Evolutionary conservation across 2,329 filamentous ascomycete species (phyloP).

Genomic region (Claviceps cyperi): DNA sequence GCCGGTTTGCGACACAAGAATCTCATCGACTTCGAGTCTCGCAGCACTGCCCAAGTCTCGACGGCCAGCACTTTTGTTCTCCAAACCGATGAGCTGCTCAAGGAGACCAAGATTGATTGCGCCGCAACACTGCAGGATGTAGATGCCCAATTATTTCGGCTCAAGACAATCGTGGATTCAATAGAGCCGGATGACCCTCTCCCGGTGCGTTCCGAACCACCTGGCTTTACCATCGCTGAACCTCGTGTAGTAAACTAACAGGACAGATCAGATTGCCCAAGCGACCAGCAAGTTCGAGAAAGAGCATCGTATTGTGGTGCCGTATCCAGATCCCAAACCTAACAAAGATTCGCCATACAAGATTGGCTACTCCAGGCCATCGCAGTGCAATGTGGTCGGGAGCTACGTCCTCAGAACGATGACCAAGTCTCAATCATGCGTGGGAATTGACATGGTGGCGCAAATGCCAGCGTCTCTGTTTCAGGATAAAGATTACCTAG

Average conservation of each 20-base stretch:
- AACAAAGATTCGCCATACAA: constrained; percentile 67
- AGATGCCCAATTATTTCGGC: constrained; percentile 32
- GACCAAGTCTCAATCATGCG: constrained; percentile 42
- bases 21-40: constrained; percentile 27
- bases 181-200: constrained; percentile 33
- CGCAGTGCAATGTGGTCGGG: constrained; percentile 73
- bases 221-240: not conserved
- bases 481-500: constrained; percentile 87
- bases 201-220: constrained; percentile 26
- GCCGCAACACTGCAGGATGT: constrained; percentile 30
- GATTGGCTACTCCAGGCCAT: constrained; percentile 60
- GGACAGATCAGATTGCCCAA: constrained; percentile 42
- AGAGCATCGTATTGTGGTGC: constrained; percentile 54
- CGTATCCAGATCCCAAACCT: constrained; percentile 72
- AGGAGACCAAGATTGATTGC: constrained; percentile 39
- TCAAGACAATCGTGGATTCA: constrained; percentile 39
- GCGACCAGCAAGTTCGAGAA: constrained; percentile 54
- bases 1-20: constrained; percentile 19
- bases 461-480: constrained; percentile 71
- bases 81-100: constrained; percentile 45
- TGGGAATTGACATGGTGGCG: constrained; percentile 68
- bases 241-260: not conserved
- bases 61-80: constrained; percentile 41
- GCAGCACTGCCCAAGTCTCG: constrained; percentile 24
- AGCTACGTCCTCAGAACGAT: constrained; percentile 71